These are phyloP conservation scores for Serendipita sp. DNA, from an alignment of 768 basidiomycete genomes.

Conservation along the genomic window DNA sequence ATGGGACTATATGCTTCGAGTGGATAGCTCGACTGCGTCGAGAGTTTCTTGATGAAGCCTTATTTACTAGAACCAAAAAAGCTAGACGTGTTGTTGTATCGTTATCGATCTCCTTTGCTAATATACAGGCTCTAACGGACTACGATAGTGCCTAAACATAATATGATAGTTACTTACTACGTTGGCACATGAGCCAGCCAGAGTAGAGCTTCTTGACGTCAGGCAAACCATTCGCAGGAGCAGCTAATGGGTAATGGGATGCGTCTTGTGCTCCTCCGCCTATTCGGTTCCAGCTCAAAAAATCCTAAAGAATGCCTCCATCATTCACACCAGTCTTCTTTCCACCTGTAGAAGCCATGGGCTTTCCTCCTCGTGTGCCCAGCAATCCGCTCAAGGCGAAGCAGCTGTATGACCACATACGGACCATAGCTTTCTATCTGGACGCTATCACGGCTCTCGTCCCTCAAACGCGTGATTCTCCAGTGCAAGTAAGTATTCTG, in stretches of 20 bases:
- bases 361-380: not conserved
- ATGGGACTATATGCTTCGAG: slow-evolving; percentile 5
- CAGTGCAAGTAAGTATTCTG: slow-evolving; percentile 1
- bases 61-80: not conserved
- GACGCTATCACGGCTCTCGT: slow-evolving; percentile 7
- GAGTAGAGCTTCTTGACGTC: not conserved
- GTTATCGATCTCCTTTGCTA: not conserved
- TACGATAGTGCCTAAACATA: no score
- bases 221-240: not conserved
- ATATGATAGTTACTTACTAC: no score
- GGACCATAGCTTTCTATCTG: slow-evolving; percentile 8
- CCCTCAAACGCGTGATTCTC: slow-evolving; percentile 7
- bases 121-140: not conserved
- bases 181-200: no score
- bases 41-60: not conserved
- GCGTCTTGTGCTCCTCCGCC: not conserved
- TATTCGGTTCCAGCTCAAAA: no score
- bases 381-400: not conserved
- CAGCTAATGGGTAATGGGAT: no score
- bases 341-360: not conserved
- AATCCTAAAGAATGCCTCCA: not conserved
- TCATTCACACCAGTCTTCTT: slow-evolving; percentile 1
- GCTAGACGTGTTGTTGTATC: not conserved
- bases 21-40: not conserved
- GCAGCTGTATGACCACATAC: slow-evolving; percentile 8